Evolutionary conservation across 495 filamentous ascomycete species (phyloP), one percentile per base, ranked within the genome.

Genomic region (Aspergillus biplanus): DNA sequence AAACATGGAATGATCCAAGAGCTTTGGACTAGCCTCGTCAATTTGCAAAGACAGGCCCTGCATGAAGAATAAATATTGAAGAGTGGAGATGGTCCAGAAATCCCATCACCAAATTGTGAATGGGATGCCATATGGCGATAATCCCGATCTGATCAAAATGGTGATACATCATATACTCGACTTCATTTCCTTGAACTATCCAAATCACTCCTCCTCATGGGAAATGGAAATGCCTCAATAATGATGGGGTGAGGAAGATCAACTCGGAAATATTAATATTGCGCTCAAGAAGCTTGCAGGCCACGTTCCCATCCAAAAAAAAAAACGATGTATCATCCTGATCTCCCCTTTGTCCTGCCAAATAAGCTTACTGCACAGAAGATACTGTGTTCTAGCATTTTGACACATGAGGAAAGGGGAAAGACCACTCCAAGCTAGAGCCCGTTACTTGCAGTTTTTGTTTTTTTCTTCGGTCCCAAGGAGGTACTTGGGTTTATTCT

Each of bases 281-380:
- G 21, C 21, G 21, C 18, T 53, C 62, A 47, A 63, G 61, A 67
- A 63, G 44, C 56, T 61, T 52, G 65, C 61, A 61, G 60, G 37
- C 65, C 65, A 67, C 65, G 65, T 67, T 67, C 65, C 53, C 33
- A 46, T 63, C 53, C 56, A 33, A 60, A 42, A 64, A 27, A 33
- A 34, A 60, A 67, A 50, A 56, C 33, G 61, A 67, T 67, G 44
- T 63, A 63, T 67, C 65, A 67, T 54, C 39, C 11, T 32, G 61
- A 64, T 64, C 57, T 50, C 13, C 57, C 50, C 33, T 52, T 16
- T 7, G 15, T 15, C 21, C 52, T 64, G 12, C 61, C 52, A 54
- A 67, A 53, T 60, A 54, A 52, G 57, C 61, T 63, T 53, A 67
- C 39, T 44, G 52, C 27, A 21, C 33, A 54, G 31, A 50, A 63